Evolutionary conservation across 495 filamentous ascomycete species (phyloP).

Genomic region (Ramalina intermedia): DNA sequence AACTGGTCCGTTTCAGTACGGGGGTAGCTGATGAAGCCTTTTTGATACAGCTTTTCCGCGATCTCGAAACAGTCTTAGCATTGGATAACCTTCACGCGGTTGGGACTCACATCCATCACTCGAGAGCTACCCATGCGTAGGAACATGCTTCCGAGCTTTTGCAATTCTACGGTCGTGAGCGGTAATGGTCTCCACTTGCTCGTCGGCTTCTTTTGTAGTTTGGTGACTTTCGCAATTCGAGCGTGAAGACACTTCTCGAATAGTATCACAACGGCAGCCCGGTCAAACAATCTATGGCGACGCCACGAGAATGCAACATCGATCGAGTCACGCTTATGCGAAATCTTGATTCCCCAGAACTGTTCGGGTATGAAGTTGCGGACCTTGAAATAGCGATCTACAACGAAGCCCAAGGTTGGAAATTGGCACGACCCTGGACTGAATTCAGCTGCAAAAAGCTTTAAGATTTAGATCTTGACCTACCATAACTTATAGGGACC

Average conservation of each 20-base stretch:
- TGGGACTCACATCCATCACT: slow-evolving; percentile 54
- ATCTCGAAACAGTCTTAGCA: slow-evolving; percentile 21
- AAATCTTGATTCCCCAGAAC: slow-evolving; percentile 86
- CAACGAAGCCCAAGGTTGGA: slow-evolving; percentile 90
- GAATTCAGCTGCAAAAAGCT: neutral
- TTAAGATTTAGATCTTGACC: neutral
- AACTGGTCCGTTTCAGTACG: slow-evolving; percentile 96
- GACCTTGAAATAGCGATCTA: slow-evolving; percentile 86
- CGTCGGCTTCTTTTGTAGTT: slow-evolving; percentile 77
- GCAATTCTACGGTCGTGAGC: slow-evolving; percentile 94
- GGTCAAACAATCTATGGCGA: slow-evolving; percentile 74
- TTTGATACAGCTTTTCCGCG: slow-evolving; percentile 82
- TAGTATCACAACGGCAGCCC: slow-evolving; percentile 62
- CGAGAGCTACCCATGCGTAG: slow-evolving; percentile 71
- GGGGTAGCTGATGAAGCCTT: slow-evolving; percentile 93
- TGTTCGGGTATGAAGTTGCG: slow-evolving; percentile 83
- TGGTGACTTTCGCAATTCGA: slow-evolving; percentile 64
- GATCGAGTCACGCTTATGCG: slow-evolving; percentile 59
- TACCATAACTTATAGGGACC: slow-evolving; percentile 76
- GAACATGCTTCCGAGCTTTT: slow-evolving; percentile 84
- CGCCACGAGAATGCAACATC: slow-evolving; percentile 78
- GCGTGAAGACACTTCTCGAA: slow-evolving; percentile 72
- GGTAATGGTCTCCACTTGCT: slow-evolving; percentile 90
- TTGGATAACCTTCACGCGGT: neutral
- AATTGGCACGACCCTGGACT: slow-evolving; percentile 85